A percentile compares a stretch with the other conserved stretches of the same genome.
phyloP scores from a whole-genome alignment of 1,284 basidiomycete genomes.

The Exsudoporus floridanus region DNA sequence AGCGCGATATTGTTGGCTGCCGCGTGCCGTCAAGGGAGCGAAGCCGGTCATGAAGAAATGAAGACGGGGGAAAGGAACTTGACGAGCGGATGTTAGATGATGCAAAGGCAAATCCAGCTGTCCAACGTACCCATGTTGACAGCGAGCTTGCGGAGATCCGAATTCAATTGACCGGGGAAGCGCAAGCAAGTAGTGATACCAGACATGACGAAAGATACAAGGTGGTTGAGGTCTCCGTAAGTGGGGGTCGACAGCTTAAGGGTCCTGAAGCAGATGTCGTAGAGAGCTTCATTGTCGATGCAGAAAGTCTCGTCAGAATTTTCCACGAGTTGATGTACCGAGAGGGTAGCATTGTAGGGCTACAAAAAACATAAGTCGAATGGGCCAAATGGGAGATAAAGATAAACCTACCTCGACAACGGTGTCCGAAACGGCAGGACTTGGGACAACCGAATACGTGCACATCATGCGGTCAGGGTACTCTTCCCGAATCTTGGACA shows the following conservation, averaged over 20 bases:
- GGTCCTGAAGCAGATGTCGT: slow-evolving; percentile 97
- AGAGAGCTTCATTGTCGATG: slow-evolving; percentile 97
- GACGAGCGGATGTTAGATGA: background rate
- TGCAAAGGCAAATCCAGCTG: background rate
- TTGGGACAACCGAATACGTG: slow-evolving; percentile 94
- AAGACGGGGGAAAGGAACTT: slow-evolving; percentile 96
- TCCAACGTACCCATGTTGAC: slow-evolving; percentile 89
- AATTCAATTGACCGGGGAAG: slow-evolving; percentile 99
- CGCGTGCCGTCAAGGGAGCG: slow-evolving; percentile 91
- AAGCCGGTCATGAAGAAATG: slow-evolving; percentile 99
- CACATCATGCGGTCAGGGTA: slow-evolving; percentile 97
- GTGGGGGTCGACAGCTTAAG: slow-evolving; percentile 93
- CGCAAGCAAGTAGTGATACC: slow-evolving; percentile 95
- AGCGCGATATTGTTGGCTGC: slow-evolving; percentile 91
- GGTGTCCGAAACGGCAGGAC: slow-evolving; percentile 96
- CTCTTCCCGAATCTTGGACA: slow-evolving; percentile 91
- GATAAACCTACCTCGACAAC: slow-evolving; percentile 76
- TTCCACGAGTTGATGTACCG: slow-evolving; percentile 94
- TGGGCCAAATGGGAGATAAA: background rate
- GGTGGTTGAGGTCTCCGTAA: slow-evolving; percentile 96
- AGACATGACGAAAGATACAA: slow-evolving; percentile 97
- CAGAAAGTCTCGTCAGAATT: slow-evolving; percentile 97
- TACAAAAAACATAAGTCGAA: slow-evolving; percentile 30
- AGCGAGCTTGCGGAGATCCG: slow-evolving; percentile 93
- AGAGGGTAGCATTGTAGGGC: slow-evolving; percentile 95